phyloP scores from a whole-genome alignment of 2,329 filamentous ascomycete genomes.

The Colletotrichum sp. region DNA sequence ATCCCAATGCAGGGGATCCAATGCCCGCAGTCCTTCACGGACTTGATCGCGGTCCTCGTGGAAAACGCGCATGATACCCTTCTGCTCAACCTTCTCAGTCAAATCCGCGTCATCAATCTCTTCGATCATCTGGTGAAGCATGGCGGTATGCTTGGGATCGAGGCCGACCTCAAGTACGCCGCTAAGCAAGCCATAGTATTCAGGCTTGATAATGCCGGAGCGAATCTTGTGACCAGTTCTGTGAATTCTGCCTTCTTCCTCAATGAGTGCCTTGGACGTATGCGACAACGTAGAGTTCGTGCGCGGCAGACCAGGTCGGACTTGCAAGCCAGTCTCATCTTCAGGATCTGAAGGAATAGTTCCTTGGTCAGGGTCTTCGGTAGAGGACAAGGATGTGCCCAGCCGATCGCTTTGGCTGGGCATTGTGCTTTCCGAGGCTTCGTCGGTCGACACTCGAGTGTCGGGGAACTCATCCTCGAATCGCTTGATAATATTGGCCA shows the following conservation, averaged over 20 bases:
- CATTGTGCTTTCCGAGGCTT: slow-evolving; percentile 30
- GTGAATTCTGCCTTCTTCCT: slow-evolving; percentile 62
- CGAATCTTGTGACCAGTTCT: slow-evolving; percentile 64
- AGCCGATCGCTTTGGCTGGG: slow-evolving; percentile 30
- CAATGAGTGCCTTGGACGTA: slow-evolving; percentile 55
- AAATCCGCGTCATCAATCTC: slow-evolving; percentile 67
- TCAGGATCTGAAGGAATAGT: slow-evolving; percentile 51
- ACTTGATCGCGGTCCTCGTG: slow-evolving; percentile 61
- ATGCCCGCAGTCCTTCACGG: slow-evolving; percentile 54
- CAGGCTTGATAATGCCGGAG: slow-evolving; percentile 54
- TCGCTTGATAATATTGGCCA: slow-evolving; percentile 89
- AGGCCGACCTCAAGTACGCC: slow-evolving; percentile 54
- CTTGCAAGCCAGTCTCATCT: slow-evolving; percentile 51
- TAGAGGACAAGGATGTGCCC: slow-evolving; percentile 33
- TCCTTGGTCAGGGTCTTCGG: slow-evolving; percentile 40
- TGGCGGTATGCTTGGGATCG: slow-evolving; percentile 54
- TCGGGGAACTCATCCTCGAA: slow-evolving; percentile 98
- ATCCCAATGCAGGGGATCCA: slow-evolving; percentile 71
- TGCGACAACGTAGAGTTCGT: slow-evolving; percentile 57
- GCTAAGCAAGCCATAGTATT: slow-evolving; percentile 55
- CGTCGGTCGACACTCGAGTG: slow-evolving; percentile 60
- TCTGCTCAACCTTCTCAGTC: slow-evolving; percentile 54
- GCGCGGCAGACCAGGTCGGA: slow-evolving; percentile 48
- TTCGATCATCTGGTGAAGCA: slow-evolving; percentile 68
- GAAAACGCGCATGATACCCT: slow-evolving; percentile 67